These are phyloP conservation scores for Pythium biforme DNA, from an alignment of 352 stramenopile species.

Conservation along the genomic window DNA sequence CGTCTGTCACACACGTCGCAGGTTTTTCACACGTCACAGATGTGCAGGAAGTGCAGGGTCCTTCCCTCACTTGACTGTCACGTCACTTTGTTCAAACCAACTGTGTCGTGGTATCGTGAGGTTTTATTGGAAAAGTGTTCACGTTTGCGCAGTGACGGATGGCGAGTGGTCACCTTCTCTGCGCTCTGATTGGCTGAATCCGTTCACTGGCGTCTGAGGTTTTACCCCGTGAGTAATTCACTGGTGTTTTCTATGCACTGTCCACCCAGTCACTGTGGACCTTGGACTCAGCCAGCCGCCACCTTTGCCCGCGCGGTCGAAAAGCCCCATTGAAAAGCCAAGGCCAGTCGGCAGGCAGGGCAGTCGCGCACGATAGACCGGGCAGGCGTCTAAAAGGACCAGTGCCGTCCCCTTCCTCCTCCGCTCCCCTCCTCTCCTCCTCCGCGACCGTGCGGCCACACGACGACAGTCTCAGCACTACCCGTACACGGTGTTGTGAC, in stretches of 20 bases:
- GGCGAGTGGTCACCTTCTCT: not conserved
- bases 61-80: conserved; percentile 8
- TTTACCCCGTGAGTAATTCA: conserved; percentile 13
- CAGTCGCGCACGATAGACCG: not conserved
- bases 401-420: not conserved
- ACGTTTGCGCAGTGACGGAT: not conserved
- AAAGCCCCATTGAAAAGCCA: not conserved
- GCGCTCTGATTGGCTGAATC: not conserved
- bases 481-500: too few relatives aligned
- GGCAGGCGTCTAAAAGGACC: not conserved
- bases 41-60: too few relatives aligned
- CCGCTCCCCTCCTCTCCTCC: not conserved
- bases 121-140: not conserved
- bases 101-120: conserved; percentile 10
- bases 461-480: conserved; percentile 5
- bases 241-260: conserved; percentile 10
- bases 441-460: conserved; percentile 5
- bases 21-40: conserved; percentile 11
- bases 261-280: not conserved
- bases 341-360: not conserved
- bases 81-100: conserved; percentile 8
- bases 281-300: not conserved
- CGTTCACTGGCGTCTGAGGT: not conserved
- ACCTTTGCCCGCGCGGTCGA: too few relatives aligned
- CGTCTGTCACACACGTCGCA: not conserved